Percentiles rank a stretch among this genome's conserved stretches.
Evolutionary conservation across 1,284 basidiomycete genomes (phyloP).

Genomic region (Pterula multifida): DNA sequence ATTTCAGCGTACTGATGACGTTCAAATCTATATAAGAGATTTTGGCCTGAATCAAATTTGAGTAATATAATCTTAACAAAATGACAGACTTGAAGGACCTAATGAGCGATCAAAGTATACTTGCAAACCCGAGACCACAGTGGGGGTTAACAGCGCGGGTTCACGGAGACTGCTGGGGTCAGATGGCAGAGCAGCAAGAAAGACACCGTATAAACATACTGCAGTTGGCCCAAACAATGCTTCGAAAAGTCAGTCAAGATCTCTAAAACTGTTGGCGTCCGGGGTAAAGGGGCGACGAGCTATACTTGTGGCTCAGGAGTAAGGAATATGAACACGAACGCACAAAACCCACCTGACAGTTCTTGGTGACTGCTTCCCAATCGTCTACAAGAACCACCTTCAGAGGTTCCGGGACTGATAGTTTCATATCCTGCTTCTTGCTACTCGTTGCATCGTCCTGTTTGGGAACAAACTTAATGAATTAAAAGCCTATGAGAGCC

Average conservation of each 20-base stretch:
- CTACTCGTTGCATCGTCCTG: slow-evolving; percentile 43
- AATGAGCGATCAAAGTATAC: slow-evolving; percentile 91
- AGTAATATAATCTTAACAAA: too few species aligned
- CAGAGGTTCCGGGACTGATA: slow-evolving; percentile 80
- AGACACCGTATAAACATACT: too few species aligned
- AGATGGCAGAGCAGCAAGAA: background rate
- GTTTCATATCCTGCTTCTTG: slow-evolving; percentile 83
- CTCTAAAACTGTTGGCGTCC: slow-evolving; percentile 32
- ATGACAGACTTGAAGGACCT: too few species aligned
- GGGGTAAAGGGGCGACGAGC: slow-evolving; percentile 13
- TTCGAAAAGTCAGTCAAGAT: too few species aligned
- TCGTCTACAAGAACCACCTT: slow-evolving; percentile 92
- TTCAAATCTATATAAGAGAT: slow-evolving; percentile 91
- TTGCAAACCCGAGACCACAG: slow-evolving; percentile 81
- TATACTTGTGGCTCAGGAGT: background rate
- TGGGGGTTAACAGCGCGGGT: slow-evolving; percentile 52
- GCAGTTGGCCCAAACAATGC: background rate
- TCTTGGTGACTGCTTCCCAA: slow-evolving; percentile 96
- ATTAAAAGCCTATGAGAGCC: slow-evolving; percentile 5
- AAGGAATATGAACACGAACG: too few species aligned
- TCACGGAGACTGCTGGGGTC: slow-evolving; percentile 40
- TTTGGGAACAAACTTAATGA: background rate
- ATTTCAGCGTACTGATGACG: slow-evolving; percentile 84
- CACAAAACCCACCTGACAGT: slow-evolving; percentile 80
- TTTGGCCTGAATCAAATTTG: slow-evolving; percentile 41